Percentiles rank a stretch among this genome's conserved stretches.
phyloP scores from a whole-genome alignment of 169 alveolate species.

The Plasmodium vivax region DNA sequence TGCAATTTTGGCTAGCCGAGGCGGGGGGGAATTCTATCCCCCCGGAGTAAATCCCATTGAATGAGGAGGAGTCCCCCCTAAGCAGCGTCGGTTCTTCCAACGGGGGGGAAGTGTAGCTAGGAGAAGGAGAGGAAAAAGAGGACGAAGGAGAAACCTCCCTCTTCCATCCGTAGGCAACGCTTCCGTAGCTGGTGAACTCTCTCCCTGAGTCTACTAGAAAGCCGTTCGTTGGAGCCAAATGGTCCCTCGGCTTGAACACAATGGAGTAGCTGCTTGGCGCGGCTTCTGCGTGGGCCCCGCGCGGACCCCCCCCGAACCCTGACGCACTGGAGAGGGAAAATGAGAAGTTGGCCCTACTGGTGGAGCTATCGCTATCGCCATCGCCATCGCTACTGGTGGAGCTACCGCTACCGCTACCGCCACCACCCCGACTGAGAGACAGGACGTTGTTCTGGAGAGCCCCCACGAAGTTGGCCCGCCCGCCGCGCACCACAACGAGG shows the following conservation, averaged over 20 bases:
- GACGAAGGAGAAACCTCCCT: background rate
- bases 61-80: background rate
- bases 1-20: conserved; percentile 65
- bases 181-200: conserved; percentile 19
- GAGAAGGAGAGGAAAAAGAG: background rate
- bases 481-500: background rate
- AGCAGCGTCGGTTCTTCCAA: background rate
- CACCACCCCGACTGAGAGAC: conserved; percentile 22
- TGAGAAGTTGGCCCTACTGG: no score
- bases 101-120: background rate
- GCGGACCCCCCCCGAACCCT: background rate
- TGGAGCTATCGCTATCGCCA: no score
- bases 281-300: background rate
- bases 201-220: conserved; percentile 52
- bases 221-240: conserved; percentile 13
- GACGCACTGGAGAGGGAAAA: conserved; percentile 1
- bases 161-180: conserved; percentile 64
- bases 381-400: no score
- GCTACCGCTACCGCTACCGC: no score
- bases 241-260: conserved; percentile 38
- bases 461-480: conserved; percentile 16
- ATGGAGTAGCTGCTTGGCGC: conserved; percentile 55
- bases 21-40: conserved; percentile 72
- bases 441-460: conserved; percentile 38
- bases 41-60: conserved; percentile 30